Conservation (phyloP, 805 yeast genomes). For the Pichia exigua region DNA sequence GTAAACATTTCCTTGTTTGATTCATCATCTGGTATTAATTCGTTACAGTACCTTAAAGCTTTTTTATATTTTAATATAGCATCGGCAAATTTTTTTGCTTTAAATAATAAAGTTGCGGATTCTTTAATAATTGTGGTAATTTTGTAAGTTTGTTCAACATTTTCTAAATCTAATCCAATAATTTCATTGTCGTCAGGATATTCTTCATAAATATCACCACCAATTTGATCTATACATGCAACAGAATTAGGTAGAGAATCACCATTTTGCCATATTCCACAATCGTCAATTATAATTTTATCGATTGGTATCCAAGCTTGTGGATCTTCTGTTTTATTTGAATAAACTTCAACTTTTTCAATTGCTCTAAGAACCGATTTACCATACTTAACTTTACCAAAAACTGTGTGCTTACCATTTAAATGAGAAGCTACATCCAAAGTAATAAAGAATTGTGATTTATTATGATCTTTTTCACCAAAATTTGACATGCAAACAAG, state of each 20-base stretch:
- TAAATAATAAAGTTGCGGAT: slow-evolving; percentile 56
- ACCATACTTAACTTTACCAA: slow-evolving; percentile 64
- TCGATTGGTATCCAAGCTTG: slow-evolving; percentile 31
- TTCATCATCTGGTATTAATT: slow-evolving; percentile 62
- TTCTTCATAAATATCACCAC: slow-evolving; percentile 70
- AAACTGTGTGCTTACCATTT: slow-evolving; percentile 66
- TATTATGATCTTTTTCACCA: slow-evolving; percentile 41
- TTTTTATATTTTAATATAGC: slow-evolving; percentile 60
- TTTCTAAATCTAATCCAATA: slow-evolving; percentile 43
- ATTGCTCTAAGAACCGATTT: slow-evolving; percentile 62
- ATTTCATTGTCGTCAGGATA: slow-evolving; percentile 68
- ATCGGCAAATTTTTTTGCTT: slow-evolving; percentile 39
- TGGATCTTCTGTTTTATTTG: slow-evolving; percentile 24
- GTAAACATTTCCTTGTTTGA: slow-evolving; percentile 44
- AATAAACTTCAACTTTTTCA: slow-evolving; percentile 42
- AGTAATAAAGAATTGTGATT: slow-evolving; percentile 65
- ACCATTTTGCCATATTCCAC: slow-evolving; percentile 55
- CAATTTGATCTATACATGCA: slow-evolving; percentile 53
- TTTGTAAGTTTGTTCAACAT: slow-evolving; percentile 36
- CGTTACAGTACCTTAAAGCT: slow-evolving; percentile 62
- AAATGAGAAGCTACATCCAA: slow-evolving; percentile 67
- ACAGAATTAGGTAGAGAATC: slow-evolving; percentile 52
- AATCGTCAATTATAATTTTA: slow-evolving; percentile 40
- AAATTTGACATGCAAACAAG: slow-evolving; percentile 59
- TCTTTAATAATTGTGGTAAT: slow-evolving; percentile 54